These are phyloP conservation scores for Conringia planisiliqua DNA, from an alignment of 345 rosid genomes.

Conservation along the genomic window DNA sequence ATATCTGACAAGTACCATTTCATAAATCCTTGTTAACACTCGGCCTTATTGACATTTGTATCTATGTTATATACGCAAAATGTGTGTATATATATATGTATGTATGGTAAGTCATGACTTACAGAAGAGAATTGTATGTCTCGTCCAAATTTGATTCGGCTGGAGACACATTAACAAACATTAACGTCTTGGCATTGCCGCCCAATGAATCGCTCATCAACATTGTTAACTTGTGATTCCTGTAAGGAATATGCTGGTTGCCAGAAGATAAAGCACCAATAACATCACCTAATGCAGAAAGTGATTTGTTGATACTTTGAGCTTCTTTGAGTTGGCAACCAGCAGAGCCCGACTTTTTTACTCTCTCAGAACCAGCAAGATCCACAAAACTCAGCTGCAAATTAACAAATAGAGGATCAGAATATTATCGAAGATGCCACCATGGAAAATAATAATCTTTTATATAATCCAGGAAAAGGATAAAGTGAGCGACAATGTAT, in stretches of 20 bases:
- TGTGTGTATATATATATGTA: not conserved
- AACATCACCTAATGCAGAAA: constrained; percentile 93
- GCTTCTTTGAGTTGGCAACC: constrained; percentile 94
- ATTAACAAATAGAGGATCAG: not conserved
- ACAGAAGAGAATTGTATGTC: constrained; percentile 81
- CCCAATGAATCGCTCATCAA: constrained; percentile 97
- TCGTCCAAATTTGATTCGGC: constrained; percentile 91
- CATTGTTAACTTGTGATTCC: constrained; percentile 96
- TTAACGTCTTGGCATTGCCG: constrained; percentile 95
- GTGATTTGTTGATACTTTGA: constrained; percentile 93
- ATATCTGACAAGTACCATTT: constrained; percentile 44
- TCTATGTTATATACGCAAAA: not conserved
- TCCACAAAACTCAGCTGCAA: constrained; percentile 94
- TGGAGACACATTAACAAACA: constrained; percentile 93
- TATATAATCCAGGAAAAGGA: not conserved
- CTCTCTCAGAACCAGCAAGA: constrained; percentile 96
- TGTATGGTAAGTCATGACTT: constrained; percentile 24
- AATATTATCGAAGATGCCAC: constrained; percentile 7
- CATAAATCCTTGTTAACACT: not conserved
- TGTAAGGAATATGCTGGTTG: constrained; percentile 82
- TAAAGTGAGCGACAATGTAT: not conserved
- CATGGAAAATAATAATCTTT: not conserved
- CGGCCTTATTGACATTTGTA: not conserved
- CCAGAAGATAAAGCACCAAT: constrained; percentile 88
- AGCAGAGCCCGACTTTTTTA: constrained; percentile 90